Conservation (phyloP, 1,284 basidiomycete genomes). For the Boletellus sp. region DNA sequence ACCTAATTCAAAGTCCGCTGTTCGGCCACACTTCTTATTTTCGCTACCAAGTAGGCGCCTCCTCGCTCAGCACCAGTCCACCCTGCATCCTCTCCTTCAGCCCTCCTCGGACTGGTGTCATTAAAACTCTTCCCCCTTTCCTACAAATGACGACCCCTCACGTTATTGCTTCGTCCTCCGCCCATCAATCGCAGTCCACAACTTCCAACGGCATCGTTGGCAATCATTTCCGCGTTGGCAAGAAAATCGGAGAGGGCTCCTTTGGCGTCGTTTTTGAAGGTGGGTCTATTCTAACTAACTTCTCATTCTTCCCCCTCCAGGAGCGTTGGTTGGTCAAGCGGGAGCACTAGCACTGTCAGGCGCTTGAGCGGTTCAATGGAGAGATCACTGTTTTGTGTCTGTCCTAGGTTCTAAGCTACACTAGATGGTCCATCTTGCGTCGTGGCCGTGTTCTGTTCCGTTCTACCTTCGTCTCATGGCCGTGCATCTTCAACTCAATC, state of each 20-base stretch:
- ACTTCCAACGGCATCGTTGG: constrained; percentile 71
- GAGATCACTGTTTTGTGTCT: constrained; percentile 4
- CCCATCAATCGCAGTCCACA: constrained; percentile 55
- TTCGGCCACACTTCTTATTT: constrained; percentile 26
- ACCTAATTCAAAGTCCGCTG: constrained; percentile 35
- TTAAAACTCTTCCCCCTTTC: constrained; percentile 4
- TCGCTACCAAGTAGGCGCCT: constrained; percentile 24
- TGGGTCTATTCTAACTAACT: constrained; percentile 26
- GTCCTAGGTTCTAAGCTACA: constrained; percentile 4
- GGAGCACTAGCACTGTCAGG: constrained; percentile 6
- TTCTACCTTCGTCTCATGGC: constrained; percentile 4
- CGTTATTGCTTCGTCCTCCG: constrained; percentile 70
- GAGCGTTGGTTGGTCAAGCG: constrained; percentile 2
- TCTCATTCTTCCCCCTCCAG: not conserved
- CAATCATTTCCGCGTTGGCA: constrained; percentile 74
- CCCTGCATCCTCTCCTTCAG: constrained; percentile 25
- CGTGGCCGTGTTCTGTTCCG: constrained; percentile 3
- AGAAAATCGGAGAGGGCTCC: constrained; percentile 85
- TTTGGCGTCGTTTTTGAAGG: constrained; percentile 84
- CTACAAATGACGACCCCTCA: constrained; percentile 66
- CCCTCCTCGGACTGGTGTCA: constrained; percentile 30
- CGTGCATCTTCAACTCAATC: constrained; percentile 15
- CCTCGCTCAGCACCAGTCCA: constrained; percentile 23
- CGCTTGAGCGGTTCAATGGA: constrained; percentile 15
- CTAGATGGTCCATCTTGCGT: constrained; percentile 9